phyloP scores from a whole-genome alignment of 2,329 filamentous ascomycete species.

The Orbilia oligospora region DNA sequence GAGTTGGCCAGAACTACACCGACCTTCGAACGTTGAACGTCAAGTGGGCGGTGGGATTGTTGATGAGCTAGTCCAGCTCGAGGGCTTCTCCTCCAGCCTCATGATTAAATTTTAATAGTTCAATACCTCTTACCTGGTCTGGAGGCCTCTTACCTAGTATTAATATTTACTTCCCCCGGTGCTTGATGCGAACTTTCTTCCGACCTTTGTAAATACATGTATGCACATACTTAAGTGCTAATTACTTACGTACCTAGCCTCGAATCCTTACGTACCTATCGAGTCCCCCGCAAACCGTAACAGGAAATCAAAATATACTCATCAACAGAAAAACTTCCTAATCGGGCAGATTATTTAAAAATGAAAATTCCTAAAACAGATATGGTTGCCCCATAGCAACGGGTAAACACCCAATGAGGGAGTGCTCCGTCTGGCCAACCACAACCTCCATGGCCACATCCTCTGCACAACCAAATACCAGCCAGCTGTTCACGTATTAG shows the following conservation, averaged over 20 bases:
- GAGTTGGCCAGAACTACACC: constrained; percentile 66
- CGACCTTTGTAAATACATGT: no score
- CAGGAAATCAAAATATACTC: not conserved
- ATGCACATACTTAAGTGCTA: no score
- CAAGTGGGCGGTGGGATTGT: constrained; percentile 63
- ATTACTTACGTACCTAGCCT: no score
- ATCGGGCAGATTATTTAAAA: not conserved
- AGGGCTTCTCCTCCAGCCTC: no score
- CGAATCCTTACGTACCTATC: no score
- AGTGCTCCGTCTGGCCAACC: constrained; percentile 11
- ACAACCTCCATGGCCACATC: constrained; percentile 24
- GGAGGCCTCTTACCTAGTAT: no score
- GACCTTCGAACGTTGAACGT: constrained; percentile 64
- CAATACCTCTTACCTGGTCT: no score
- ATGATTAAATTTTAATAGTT: no score
- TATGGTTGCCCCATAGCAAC: constrained; percentile 28
- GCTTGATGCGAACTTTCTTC: no score
- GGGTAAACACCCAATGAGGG: constrained; percentile 41
- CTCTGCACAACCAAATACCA: not conserved
- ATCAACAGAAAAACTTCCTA: not conserved
- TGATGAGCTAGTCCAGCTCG: no score
- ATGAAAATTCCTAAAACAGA: not conserved
- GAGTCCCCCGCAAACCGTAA: not conserved
- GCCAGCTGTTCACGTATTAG: constrained; percentile 24
- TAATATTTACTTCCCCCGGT: no score